Evolutionary conservation across 805 yeast genomes (phyloP), one percentile per base, ranked within the genome.

Genomic region (Blastobotrys muscicola): DNA sequence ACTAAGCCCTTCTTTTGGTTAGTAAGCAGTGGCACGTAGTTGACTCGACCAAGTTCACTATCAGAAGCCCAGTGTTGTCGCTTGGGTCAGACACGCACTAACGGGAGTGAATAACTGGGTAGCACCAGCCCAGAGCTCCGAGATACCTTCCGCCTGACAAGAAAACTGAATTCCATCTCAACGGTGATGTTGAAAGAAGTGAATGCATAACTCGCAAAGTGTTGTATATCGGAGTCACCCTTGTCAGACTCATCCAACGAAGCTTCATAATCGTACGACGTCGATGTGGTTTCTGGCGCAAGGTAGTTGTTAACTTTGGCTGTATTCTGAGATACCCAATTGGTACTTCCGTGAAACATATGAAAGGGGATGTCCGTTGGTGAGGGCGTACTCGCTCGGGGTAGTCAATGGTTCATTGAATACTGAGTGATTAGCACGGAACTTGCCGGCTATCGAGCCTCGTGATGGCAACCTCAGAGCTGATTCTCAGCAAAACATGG

Each of bases 261-360:
- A 10, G 37, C 37, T 3, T 15, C 37, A 8, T 34, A 34, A 13
- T 34, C 37, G 10, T 34, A 34, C n/a, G 37, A 20, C 6, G 26
- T 13, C n/a, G 37, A 20, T 20, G 26, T 13, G 15, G 37, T 34
- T 13, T 10, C 15, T 10, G 37, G 14, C 5, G 16, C 6, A 3
- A 34, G 15, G 15, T 4, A 13, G 23, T 4, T 8, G 37, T 34
- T 8, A 34, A 11, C 23, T 4, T 13, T 13, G n/a, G 14, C 37
- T 4, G 15, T 15, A 34, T 34, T 34, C 13, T 16, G 13, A 15
- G 4, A 34, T 13, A 6, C 37, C n/a, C 13, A 34, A 10, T 34
- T 34, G 37, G 37, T 34, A 8, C 37, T 15, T 10, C 37, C 37
- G 16, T 34, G 16, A 15, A 34, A 34, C 37, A 34, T 34, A 15